Evolutionary conservation across 1,284 basidiomycete genomes (phyloP).

Genomic region (Ustilago shanxiensis): DNA sequence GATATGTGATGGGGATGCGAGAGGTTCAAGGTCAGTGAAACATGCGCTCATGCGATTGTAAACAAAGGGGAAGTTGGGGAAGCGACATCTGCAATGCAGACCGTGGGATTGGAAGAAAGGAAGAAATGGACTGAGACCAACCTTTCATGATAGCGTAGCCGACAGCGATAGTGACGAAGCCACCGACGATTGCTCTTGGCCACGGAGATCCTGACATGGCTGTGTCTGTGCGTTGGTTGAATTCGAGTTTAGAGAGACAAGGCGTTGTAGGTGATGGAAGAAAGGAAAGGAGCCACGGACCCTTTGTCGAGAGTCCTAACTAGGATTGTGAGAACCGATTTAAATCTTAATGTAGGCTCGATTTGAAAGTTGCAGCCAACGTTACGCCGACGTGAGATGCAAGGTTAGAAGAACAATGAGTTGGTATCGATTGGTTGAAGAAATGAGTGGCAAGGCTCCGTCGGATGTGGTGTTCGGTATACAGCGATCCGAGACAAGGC

Average conservation of each 20-base stretch:
- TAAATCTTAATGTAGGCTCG: background rate
- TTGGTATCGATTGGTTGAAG: background rate
- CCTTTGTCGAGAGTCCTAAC: conserved; percentile 4
- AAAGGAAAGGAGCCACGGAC: conserved; percentile 3
- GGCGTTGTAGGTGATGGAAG: conserved; percentile 4
- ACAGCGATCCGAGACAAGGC: background rate
- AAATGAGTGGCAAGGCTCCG: too few species aligned
- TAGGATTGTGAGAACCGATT: conserved; percentile 3
- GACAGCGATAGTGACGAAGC: conserved; percentile 36
- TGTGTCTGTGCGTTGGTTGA: background rate
- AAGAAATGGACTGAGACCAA: conserved; percentile 13
- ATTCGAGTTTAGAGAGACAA: background rate
- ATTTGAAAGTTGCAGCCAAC: background rate
- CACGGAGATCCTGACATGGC: conserved; percentile 47
- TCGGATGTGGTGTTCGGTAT: background rate
- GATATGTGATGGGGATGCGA: too few species aligned
- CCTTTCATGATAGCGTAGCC: conserved; percentile 66
- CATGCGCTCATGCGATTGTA: conserved; percentile 10
- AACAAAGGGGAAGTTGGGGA: conserved; percentile 10
- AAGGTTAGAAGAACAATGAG: background rate
- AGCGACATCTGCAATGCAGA: conserved; percentile 1
- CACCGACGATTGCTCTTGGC: conserved; percentile 50
- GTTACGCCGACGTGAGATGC: background rate
- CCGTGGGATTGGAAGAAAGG: background rate
- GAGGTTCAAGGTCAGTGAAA: background rate